These are phyloP conservation scores for Trichoderma hamatum DNA, from an alignment of 2,329 filamentous ascomycete species.

Conservation along the genomic window DNA sequence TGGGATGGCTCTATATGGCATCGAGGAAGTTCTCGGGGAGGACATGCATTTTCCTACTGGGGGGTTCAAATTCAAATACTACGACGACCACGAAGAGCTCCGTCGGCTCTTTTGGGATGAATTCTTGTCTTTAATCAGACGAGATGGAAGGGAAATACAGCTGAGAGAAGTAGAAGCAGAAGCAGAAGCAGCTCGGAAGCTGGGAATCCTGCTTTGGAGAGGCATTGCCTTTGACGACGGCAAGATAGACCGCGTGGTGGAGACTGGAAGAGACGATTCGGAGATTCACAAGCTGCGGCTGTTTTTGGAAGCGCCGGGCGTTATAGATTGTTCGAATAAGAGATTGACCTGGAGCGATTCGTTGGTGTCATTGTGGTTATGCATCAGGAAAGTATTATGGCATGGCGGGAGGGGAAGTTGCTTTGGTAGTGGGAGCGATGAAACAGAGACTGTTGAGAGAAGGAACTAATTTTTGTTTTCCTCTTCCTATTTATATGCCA, in stretches of 20 bases:
- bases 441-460: background rate
- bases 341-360: background rate
- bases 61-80: constrained; percentile 51
- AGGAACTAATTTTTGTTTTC: background rate
- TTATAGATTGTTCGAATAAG: background rate
- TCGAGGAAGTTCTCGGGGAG: constrained; percentile 62
- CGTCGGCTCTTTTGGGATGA: constrained; percentile 55
- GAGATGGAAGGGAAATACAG: background rate
- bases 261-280: constrained; percentile 51
- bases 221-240: constrained; percentile 67
- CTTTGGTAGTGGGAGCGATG: background rate
- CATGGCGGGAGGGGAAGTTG: background rate
- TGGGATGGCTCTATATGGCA: constrained; percentile 61
- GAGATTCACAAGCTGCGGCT: constrained; percentile 57
- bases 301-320: constrained; percentile 28
- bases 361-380: background rate
- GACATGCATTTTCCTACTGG: constrained; percentile 33
- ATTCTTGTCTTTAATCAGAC: constrained; percentile 34
- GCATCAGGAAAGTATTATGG: background rate
- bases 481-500: background rate
- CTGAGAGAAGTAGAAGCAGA: constrained; percentile 30
- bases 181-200: constrained; percentile 39
- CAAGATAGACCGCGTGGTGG: constrained; percentile 59
- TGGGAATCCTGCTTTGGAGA: constrained; percentile 65
- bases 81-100: constrained; percentile 46